phyloP scores from a whole-genome alignment of 2,329 filamentous ascomycete species.

The Colletotrichum incanum region DNA sequence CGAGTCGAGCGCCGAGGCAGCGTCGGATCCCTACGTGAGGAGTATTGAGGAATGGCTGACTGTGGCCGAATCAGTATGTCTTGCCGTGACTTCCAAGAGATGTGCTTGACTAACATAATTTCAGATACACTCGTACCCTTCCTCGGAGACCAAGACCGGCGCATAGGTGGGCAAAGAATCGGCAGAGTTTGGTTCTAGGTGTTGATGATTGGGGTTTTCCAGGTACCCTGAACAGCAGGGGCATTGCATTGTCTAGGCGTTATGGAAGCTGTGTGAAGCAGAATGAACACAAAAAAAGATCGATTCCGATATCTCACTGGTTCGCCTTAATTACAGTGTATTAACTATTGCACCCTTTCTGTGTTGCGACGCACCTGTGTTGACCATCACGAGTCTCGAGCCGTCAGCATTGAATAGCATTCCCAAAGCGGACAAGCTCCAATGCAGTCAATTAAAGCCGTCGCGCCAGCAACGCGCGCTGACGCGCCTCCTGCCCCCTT shows the following conservation, averaged over 20 bases:
- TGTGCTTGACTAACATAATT: slow-evolving; percentile 40
- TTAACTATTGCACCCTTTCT: neutral
- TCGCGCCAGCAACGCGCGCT: slow-evolving; percentile 49
- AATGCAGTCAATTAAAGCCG: slow-evolving; percentile 60
- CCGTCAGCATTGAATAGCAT: neutral
- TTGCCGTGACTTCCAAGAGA: neutral
- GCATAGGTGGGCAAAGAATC: neutral
- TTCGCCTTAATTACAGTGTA: neutral
- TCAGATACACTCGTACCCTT: slow-evolving; percentile 55
- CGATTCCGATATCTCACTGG: neutral
- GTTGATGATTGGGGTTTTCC: neutral
- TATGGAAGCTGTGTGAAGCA: slow-evolving; percentile 4
- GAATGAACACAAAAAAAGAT: neutral
- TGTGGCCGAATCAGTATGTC: slow-evolving; percentile 77
- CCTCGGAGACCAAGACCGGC: slow-evolving; percentile 17
- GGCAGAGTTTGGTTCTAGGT: neutral
- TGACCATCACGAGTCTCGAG: neutral
- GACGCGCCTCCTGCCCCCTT: slow-evolving; percentile 48
- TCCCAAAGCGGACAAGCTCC: slow-evolving; percentile 27
- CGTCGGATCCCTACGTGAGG: slow-evolving; percentile 79
- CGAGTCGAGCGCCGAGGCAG: slow-evolving; percentile 74
- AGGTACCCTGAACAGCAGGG: neutral
- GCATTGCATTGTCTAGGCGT: slow-evolving; percentile 8
- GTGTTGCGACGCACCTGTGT: neutral
- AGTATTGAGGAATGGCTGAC: slow-evolving; percentile 86